Conservation (phyloP, 805 yeast genomes). For the Teunomyces cretensis region DNA sequence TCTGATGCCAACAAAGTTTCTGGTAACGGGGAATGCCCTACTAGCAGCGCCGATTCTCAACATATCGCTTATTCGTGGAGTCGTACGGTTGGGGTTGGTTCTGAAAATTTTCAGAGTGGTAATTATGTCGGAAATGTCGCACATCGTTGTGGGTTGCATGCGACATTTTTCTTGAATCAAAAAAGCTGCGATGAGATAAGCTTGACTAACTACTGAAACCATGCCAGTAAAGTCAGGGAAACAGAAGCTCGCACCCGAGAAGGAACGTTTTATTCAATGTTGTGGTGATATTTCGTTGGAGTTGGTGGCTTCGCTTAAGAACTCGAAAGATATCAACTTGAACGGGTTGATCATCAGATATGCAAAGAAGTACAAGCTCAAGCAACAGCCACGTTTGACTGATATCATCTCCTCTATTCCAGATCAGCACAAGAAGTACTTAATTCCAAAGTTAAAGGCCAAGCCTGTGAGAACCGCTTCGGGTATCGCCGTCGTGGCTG, state of each 20-base stretch:
- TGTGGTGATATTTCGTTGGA: slow-evolving; percentile 91
- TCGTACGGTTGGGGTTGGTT: not conserved
- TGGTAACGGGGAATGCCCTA: not conserved
- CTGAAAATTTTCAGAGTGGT: not conserved
- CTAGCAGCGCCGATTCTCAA: slow-evolving; percentile 1
- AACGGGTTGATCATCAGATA: slow-evolving; percentile 84
- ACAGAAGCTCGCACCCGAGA: slow-evolving; percentile 81
- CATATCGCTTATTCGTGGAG: not conserved
- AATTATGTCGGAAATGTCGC: not conserved
- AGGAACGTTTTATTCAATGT: slow-evolving; percentile 88
- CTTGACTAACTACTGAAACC: slow-evolving; percentile 3
- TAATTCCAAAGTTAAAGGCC: slow-evolving; percentile 93
- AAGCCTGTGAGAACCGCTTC: slow-evolving; percentile 98
- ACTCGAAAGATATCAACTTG: slow-evolving; percentile 76
- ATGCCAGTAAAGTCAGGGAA: slow-evolving; percentile 27
- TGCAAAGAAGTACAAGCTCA: slow-evolving; percentile 87
- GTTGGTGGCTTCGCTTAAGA: slow-evolving; percentile 72
- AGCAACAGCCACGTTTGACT: slow-evolving; percentile 90
- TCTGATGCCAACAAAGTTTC: slow-evolving; percentile 1
- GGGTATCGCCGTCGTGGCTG: slow-evolving; percentile 98
- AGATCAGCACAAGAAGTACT: slow-evolving; percentile 88
- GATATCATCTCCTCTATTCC: slow-evolving; percentile 95
- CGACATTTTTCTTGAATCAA: slow-evolving; percentile 2
- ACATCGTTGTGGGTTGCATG: not conserved
- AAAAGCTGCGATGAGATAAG: slow-evolving; percentile 12